These are phyloP conservation scores for Xerocomus potaroensis DNA, from an alignment of 768 basidiomycete genomes.

Conservation along the genomic window DNA sequence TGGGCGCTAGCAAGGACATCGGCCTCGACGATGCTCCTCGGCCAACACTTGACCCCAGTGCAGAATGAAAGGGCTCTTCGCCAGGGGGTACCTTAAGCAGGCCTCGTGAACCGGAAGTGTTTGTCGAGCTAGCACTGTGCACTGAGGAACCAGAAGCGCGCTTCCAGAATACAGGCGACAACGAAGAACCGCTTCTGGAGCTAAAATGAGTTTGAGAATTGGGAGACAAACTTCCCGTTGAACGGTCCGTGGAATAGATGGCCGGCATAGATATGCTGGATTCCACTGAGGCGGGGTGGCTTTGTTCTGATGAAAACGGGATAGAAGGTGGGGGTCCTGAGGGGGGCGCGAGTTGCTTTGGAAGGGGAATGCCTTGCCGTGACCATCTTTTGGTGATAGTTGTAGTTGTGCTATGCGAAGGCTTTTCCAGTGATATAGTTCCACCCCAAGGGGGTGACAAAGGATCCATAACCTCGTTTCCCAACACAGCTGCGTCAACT, in stretches of 20 bases:
- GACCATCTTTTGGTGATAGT: slow-evolving; percentile 49
- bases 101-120: slow-evolving; percentile 38
- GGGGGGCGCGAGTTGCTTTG: slow-evolving; percentile 54
- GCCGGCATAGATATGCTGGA: slow-evolving; percentile 27
- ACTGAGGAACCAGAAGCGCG: slow-evolving; percentile 50
- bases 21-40: slow-evolving; percentile 12
- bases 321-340: slow-evolving; percentile 54
- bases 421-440: slow-evolving; percentile 28
- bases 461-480: background rate
- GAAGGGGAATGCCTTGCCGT: slow-evolving; percentile 43
- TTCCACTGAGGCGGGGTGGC: slow-evolving; percentile 22
- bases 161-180: slow-evolving; percentile 50
- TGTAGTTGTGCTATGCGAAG: slow-evolving; percentile 13
- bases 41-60: slow-evolving; percentile 6
- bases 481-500: background rate
- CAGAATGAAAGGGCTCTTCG: slow-evolving; percentile 8
- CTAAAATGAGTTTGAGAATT: slow-evolving; percentile 26
- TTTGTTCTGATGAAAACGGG: slow-evolving; percentile 27
- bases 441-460: background rate
- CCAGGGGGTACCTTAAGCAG: slow-evolving; percentile 9
- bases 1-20: slow-evolving; percentile 19
- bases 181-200: slow-evolving; percentile 42
- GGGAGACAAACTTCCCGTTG: slow-evolving; percentile 37
- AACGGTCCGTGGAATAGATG: slow-evolving; percentile 30
- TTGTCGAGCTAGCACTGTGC: slow-evolving; percentile 40